Conservation (phyloP, 2,329 filamentous ascomycete species). For the Lecanicillium sp. region DNA sequence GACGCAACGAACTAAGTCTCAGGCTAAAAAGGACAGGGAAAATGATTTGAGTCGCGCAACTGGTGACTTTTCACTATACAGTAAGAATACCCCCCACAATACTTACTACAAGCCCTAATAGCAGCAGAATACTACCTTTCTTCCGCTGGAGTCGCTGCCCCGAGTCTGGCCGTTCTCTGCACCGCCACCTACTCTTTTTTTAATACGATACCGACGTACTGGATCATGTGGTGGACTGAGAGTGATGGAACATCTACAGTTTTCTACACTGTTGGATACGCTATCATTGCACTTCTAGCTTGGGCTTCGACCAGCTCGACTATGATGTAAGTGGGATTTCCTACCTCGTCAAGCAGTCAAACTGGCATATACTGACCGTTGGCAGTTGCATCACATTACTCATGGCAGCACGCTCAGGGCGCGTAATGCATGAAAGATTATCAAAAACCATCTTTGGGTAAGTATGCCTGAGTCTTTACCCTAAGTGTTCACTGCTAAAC, state of each 20-base stretch:
- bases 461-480: constrained; percentile 5
- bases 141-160: constrained; percentile 17
- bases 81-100: constrained; percentile 13
- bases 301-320: constrained; percentile 20
- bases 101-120: neutral
- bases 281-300: constrained; percentile 25
- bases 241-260: constrained; percentile 10
- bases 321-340: constrained; percentile 21
- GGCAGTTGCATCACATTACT: constrained; percentile 17
- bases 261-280: constrained; percentile 28
- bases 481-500: neutral
- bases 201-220: constrained; percentile 27
- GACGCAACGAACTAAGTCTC: neutral
- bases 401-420: constrained; percentile 28
- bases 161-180: constrained; percentile 16
- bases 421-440: constrained; percentile 13
- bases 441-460: constrained; percentile 6
- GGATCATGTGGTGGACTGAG: constrained; percentile 31
- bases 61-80: constrained; percentile 28
- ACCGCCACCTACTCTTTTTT: constrained; percentile 23
- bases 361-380: neutral
- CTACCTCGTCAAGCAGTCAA: neutral
- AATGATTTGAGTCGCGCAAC: constrained; percentile 10
- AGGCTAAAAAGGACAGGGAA: constrained; percentile 4
- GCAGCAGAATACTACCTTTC: constrained; percentile 22